A percentile compares a stretch with the other conserved stretches of the same genome.
These are phyloP conservation scores for Annulohypoxylon truncatum DNA, from an alignment of 2,329 filamentous ascomycete genomes.

Conservation along the genomic window DNA sequence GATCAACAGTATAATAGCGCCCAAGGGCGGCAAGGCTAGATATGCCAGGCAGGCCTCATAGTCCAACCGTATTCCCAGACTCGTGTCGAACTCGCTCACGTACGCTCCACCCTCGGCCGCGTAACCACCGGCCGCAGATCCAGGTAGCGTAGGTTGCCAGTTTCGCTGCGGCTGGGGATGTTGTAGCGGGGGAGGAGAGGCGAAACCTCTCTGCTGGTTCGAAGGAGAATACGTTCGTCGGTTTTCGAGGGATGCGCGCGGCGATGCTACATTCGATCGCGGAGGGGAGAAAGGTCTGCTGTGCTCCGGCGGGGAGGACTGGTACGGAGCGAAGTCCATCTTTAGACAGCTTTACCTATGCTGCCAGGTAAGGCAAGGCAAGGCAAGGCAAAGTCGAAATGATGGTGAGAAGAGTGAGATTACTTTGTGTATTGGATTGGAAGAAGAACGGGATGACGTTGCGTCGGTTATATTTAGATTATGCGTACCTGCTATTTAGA, in stretches of 20 bases:
- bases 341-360: conserved; percentile 31
- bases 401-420: conserved; percentile 8
- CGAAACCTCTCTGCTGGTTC: conserved; percentile 57
- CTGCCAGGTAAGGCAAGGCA: background rate
- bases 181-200: conserved; percentile 60
- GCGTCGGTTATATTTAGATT: conserved; percentile 20
- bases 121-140: conserved; percentile 27
- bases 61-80: conserved; percentile 84
- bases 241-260: conserved; percentile 69
- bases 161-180: conserved; percentile 69
- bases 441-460: conserved; percentile 24
- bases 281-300: conserved; percentile 83
- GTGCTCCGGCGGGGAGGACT: conserved; percentile 89
- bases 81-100: conserved; percentile 89
- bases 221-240: conserved; percentile 64
- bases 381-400: too few relatives aligned
- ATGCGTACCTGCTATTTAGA: background rate
- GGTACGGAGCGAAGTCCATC: conserved; percentile 98
- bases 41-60: conserved; percentile 94
- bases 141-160: conserved; percentile 55
- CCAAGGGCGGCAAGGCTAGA: conserved; percentile 83
- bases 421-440: background rate
- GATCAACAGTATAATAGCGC: conserved; percentile 84
- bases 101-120: conserved; percentile 51
- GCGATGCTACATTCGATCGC: conserved; percentile 58